phyloP scores from a whole-genome alignment of 2,329 filamentous ascomycete species.

The Talaromyces amestolkiae region DNA sequence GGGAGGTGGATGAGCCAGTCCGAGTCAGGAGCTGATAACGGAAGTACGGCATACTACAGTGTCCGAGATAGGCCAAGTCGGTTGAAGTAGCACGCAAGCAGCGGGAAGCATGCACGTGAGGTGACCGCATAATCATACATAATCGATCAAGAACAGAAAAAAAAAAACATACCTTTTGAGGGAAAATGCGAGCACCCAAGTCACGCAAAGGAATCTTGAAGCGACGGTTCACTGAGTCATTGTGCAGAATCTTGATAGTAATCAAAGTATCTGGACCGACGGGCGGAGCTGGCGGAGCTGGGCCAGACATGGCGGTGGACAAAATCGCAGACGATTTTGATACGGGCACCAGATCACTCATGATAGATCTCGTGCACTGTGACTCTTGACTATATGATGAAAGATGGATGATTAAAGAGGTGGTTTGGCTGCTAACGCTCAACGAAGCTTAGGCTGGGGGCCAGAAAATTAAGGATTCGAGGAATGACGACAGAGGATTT shows the following conservation, averaged over 20 bases:
- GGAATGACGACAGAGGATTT: background rate
- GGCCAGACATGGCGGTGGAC: constrained; percentile 36
- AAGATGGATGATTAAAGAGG: background rate
- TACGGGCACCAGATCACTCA: constrained; percentile 7
- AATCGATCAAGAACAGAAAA: background rate
- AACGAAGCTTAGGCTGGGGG: constrained; percentile 5
- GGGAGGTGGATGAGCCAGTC: constrained; percentile 20
- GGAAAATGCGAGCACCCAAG: constrained; percentile 69
- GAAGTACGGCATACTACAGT: background rate
- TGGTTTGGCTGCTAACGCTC: constrained; percentile 1
- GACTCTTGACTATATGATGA: background rate
- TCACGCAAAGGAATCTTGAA: constrained; percentile 89
- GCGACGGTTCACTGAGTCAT: constrained; percentile 67
- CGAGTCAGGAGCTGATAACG: constrained; percentile 17
- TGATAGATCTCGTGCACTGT: background rate
- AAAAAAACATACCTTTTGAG: constrained; percentile 70
- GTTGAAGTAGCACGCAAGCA: background rate
- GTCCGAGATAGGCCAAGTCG: background rate
- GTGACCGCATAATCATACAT: background rate
- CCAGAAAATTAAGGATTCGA: background rate
- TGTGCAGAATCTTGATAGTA: constrained; percentile 78
- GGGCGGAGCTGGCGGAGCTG: constrained; percentile 44
- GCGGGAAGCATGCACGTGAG: background rate
- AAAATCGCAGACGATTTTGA: constrained; percentile 4
- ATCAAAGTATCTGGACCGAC: constrained; percentile 69